Evolutionary conservation across 1,284 basidiomycete species (phyloP).

Genomic region (Agaricales sp.): DNA sequence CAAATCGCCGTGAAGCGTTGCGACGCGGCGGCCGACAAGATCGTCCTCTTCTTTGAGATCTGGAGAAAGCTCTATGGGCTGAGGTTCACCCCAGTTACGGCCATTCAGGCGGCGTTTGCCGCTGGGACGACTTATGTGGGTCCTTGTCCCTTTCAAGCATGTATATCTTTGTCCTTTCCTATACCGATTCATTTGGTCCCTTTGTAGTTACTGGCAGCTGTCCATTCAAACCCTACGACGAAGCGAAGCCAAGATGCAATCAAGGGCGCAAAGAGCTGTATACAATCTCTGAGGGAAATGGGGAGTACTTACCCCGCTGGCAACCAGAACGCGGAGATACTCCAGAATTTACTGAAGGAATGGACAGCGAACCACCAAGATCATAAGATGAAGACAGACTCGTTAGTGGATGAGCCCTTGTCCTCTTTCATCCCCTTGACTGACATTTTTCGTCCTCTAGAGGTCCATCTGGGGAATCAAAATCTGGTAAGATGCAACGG

Average conservation of each 20-base stretch:
- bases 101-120: slow-evolving; percentile 2
- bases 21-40: background rate
- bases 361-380: background rate
- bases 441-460: background rate
- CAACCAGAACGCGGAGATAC: background rate
- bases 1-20: slow-evolving; percentile 2
- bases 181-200: background rate
- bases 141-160: background rate
- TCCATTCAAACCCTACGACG: background rate
- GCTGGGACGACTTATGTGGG: slow-evolving; percentile 1
- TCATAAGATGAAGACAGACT: background rate
- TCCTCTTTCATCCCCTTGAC: background rate
- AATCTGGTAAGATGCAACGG: background rate
- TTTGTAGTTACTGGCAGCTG: background rate
- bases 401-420: background rate
- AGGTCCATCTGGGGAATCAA: background rate
- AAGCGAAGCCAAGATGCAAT: background rate
- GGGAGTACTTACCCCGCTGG: background rate
- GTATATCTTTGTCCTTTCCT: background rate
- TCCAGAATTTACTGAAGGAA: background rate
- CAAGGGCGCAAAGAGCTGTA: background rate
- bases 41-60: background rate
- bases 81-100: slow-evolving; percentile 1
- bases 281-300: background rate
- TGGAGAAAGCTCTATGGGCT: background rate